phyloP scores from a whole-genome alignment of 371 early-diverging fungal species.

The Mortierella sp. region DNA sequence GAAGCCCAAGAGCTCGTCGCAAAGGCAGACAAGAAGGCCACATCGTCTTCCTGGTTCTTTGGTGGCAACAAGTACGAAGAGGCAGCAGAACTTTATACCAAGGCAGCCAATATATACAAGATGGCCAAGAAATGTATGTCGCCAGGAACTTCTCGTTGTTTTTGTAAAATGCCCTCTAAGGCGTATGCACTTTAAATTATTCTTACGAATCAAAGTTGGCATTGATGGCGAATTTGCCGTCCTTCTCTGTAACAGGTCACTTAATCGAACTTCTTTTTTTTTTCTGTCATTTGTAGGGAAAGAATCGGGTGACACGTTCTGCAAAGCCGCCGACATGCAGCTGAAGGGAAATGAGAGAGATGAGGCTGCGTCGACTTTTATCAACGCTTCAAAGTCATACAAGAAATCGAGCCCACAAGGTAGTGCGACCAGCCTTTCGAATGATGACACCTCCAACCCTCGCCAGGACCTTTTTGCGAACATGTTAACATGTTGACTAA shows the following conservation, averaged over 20 bases:
- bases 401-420: constrained; percentile 87
- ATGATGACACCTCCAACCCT: no score
- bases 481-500: background rate
- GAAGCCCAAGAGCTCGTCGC: constrained; percentile 78
- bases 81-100: constrained; percentile 90
- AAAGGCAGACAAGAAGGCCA: constrained; percentile 81
- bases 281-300: constrained; percentile 67
- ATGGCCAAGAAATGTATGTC: constrained; percentile 84
- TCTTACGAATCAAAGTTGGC: no score
- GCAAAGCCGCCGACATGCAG: constrained; percentile 82
- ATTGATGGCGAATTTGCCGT: no score
- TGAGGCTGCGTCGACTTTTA: constrained; percentile 86
- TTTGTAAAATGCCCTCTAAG: no score
- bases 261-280: no score
- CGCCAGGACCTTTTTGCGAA: no score
- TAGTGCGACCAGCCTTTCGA: constrained; percentile 48
- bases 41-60: constrained; percentile 82
- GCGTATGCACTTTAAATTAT: no score
- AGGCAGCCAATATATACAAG: constrained; percentile 93
- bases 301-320: constrained; percentile 93
- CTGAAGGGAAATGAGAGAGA: constrained; percentile 75
- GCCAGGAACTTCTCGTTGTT: background rate
- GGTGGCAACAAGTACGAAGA: constrained; percentile 91
- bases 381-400: constrained; percentile 89
- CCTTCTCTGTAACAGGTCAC: no score